Conservation (phyloP, 23 red algal genomes). For the Gracilaria domingensis region DNA sequence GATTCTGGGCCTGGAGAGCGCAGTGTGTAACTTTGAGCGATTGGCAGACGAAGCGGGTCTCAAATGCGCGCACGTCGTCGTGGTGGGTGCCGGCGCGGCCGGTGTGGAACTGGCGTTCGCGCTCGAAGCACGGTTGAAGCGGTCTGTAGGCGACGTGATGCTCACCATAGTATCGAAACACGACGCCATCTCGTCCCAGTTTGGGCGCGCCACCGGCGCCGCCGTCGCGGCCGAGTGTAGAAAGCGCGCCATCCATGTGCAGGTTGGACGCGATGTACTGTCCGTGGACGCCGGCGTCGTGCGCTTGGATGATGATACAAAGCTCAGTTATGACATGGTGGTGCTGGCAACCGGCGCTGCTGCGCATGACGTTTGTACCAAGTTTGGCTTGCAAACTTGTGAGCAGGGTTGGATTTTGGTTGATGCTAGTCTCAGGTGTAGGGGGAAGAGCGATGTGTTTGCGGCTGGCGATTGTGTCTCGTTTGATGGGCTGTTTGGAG, state of each 20-base stretch:
- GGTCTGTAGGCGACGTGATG: constrained; percentile 5
- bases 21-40: constrained; percentile 44
- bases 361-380: constrained; percentile 21
- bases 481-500: constrained; percentile 38
- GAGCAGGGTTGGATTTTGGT: constrained; percentile 79
- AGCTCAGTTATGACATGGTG: constrained; percentile 53
- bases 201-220: constrained; percentile 37
- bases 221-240: constrained; percentile 52
- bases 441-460: constrained; percentile 47
- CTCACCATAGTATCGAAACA: constrained; percentile 42
- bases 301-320: constrained; percentile 38
- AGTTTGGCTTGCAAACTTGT: constrained; percentile 9
- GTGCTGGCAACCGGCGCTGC: constrained; percentile 79
- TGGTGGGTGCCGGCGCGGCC: constrained; percentile 81
- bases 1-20: constrained; percentile 31
- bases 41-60: constrained; percentile 1
- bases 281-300: not conserved
- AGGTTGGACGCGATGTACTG: constrained; percentile 27
- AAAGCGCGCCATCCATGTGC: constrained; percentile 35
- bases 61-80: constrained; percentile 37
- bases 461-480: constrained; percentile 86
- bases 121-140: constrained; percentile 62
- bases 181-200: not conserved
- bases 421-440: constrained; percentile 17
- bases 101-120: constrained; percentile 86